Conservation (phyloP, 169 alveolate genomes). For the Amoebophrya sp. region DNA sequence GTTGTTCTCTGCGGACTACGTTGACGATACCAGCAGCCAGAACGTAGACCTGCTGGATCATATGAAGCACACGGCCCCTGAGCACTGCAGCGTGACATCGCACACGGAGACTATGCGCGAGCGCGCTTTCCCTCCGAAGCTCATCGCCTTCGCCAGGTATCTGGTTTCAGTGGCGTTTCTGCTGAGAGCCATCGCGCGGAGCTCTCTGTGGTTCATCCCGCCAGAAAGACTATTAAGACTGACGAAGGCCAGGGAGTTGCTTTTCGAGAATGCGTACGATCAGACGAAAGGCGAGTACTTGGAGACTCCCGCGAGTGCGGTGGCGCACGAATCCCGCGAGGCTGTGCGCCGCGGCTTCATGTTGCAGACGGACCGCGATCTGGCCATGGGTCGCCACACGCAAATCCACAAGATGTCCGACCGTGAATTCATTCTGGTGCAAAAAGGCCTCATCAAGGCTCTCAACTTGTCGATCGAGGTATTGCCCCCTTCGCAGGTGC, state of each 20-base stretch:
- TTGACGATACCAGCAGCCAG: neutral
- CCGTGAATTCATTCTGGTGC: neutral
- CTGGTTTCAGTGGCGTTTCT: neutral
- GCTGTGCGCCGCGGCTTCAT: neutral
- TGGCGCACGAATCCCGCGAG: neutral
- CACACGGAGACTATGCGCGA: neutral
- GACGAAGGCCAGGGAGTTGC: neutral
- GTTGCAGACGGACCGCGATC: neutral
- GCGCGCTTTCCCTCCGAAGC: neutral
- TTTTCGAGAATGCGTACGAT: neutral
- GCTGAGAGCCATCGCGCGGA: neutral
- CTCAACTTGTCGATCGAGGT: neutral
- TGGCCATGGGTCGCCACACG: neutral
- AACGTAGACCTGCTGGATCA: neutral
- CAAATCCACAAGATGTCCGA: neutral
- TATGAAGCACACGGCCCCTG: neutral
- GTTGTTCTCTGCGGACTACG: neutral
- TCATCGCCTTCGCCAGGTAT: neutral
- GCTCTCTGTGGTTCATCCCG: slow-evolving; percentile 7
- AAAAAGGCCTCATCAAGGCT: neutral
- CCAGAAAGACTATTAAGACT: no score
- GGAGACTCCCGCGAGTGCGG: neutral
- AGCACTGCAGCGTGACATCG: neutral
- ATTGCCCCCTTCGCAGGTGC: neutral
- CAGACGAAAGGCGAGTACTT: neutral